Percentiles rank a stretch among this genome's conserved stretches.
Evolutionary conservation across 495 filamentous ascomycete genomes (phyloP).

Genomic region (Oidiodendron maius): DNA sequence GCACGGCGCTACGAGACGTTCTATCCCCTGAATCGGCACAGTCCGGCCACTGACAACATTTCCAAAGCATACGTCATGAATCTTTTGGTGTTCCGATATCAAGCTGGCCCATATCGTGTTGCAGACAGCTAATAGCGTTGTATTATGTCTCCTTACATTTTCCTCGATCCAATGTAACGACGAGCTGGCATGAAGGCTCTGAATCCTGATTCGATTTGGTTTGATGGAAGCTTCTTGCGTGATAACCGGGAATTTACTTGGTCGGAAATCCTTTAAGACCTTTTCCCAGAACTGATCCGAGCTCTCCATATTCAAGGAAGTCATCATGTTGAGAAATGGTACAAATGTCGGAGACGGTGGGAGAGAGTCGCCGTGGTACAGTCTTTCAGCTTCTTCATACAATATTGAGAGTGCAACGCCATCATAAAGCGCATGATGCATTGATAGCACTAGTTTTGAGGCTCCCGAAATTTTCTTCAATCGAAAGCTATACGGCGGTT

Average conservation of each 20-base stretch:
- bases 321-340: conserved; percentile 42
- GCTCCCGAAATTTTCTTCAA: conserved; percentile 12
- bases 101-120: conserved; percentile 65
- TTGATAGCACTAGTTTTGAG: conserved; percentile 46
- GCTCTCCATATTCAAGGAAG: conserved; percentile 25
- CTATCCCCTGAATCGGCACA: conserved; percentile 54
- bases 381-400: conserved; percentile 56
- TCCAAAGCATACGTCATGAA: conserved; percentile 71
- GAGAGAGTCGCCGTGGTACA: conserved; percentile 38
- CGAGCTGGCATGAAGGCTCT: conserved; percentile 10
- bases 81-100: conserved; percentile 43
- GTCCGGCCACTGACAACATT: conserved; percentile 72
- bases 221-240: conserved; percentile 1
- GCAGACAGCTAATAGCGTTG: conserved; percentile 55
- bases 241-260: conserved; percentile 22
- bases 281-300: conserved; percentile 58
- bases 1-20: conserved; percentile 73
- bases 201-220: not conserved
- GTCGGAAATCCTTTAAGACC: conserved; percentile 42
- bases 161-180: conserved; percentile 40
- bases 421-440: conserved; percentile 82
- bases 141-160: conserved; percentile 42
- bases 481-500: conserved; percentile 28
- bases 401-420: conserved; percentile 61
- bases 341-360: conserved; percentile 36